Percentiles rank a stretch among this genome's conserved stretches.
Evolutionary conservation across 345 rosid genomes (phyloP).

Genomic region (Acer saccharum): DNA sequence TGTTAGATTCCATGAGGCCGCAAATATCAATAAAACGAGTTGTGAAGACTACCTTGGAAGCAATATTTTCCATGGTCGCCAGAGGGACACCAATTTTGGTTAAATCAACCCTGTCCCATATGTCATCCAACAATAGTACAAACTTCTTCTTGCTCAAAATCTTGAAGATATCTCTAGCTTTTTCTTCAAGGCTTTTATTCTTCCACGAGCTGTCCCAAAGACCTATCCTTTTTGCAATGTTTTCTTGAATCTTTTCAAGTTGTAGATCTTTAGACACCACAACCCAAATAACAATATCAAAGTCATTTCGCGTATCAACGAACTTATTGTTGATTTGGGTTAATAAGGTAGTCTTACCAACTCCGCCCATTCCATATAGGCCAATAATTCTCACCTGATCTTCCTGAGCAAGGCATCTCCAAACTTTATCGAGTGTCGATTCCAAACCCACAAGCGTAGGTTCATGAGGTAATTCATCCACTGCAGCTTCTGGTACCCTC

Average conservation of each 20-base stretch:
- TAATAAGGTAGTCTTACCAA: conserved; percentile 20
- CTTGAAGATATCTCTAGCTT: conserved; percentile 1
- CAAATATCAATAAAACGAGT: conserved; percentile 20
- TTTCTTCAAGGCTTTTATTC: background rate
- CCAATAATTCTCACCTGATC: background rate
- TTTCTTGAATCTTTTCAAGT: conserved; percentile 9
- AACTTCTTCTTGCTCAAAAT: conserved; percentile 2
- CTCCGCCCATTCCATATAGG: conserved; percentile 22
- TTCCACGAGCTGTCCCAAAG: background rate
- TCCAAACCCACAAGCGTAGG: background rate
- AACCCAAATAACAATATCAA: conserved; percentile 20
- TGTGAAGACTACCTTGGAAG: conserved; percentile 8
- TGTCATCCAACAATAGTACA: conserved; percentile 6
- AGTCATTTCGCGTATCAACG: background rate
- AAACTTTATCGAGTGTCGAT: conserved; percentile 3
- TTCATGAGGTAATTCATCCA: conserved; percentile 10
- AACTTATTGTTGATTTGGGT: conserved; percentile 15
- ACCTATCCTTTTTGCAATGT: background rate
- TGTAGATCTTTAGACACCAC: conserved; percentile 3
- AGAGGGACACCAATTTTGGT: conserved; percentile 10
- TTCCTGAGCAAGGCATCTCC: background rate
- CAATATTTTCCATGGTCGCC: background rate
- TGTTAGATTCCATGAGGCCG: conserved; percentile 6
- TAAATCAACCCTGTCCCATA: conserved; percentile 11
- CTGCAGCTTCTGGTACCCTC: background rate